Conservation (phyloP, 805 yeast genomes). For the Wickerhamomyces sydowiorum region DNA sequence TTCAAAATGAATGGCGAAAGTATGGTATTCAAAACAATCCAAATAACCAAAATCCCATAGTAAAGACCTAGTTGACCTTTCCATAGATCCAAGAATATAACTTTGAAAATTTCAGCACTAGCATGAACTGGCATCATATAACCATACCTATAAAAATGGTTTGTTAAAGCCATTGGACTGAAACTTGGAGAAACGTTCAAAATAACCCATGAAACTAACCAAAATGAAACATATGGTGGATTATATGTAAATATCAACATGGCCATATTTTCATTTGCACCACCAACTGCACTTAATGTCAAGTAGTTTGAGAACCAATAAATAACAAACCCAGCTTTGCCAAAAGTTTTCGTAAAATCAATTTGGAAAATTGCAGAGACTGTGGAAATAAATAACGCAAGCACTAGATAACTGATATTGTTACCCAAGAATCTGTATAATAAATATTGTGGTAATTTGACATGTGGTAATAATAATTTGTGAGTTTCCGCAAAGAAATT, state of each 20-base stretch:
- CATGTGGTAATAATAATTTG: constrained; percentile 37
- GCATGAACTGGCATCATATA: constrained; percentile 68
- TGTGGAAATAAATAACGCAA: constrained; percentile 52
- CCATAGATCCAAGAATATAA: constrained; percentile 50
- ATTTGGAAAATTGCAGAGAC: constrained; percentile 68
- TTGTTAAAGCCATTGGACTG: constrained; percentile 53
- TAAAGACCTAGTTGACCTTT: constrained; percentile 55
- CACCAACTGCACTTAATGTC: constrained; percentile 73
- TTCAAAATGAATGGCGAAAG: constrained; percentile 39
- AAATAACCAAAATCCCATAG: constrained; percentile 51
- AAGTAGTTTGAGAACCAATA: constrained; percentile 66
- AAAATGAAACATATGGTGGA: constrained; percentile 66
- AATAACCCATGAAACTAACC: constrained; percentile 69
- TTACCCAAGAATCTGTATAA: constrained; percentile 47
- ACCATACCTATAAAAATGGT: constrained; percentile 56
- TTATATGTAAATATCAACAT: constrained; percentile 41
- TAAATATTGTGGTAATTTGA: constrained; percentile 40
- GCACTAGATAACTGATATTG: constrained; percentile 46
- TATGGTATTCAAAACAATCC: constrained; percentile 48
- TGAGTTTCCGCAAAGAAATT: constrained; percentile 53
- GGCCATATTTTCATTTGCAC: constrained; percentile 63
- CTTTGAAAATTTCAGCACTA: constrained; percentile 54
- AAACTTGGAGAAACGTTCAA: constrained; percentile 65
- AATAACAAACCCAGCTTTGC: constrained; percentile 65
- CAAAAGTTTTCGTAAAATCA: constrained; percentile 52